Conservation (phyloP, 2,329 filamentous ascomycete species). For the Alternaria hordeiaustralica region DNA sequence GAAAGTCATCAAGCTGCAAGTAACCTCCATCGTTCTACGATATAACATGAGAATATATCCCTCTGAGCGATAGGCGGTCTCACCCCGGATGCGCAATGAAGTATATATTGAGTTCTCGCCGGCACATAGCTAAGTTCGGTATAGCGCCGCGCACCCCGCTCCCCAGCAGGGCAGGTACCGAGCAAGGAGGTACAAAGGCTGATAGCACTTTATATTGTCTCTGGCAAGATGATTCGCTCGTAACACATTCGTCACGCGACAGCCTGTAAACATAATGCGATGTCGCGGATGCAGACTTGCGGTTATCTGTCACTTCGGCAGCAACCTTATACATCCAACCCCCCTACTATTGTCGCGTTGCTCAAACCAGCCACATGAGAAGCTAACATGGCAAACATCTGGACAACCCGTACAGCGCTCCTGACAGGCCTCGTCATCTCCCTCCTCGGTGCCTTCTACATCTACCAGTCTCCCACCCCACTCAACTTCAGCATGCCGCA, state of each 20-base stretch:
- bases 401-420: conserved; percentile 35
- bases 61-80: background rate
- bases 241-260: background rate
- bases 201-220: background rate
- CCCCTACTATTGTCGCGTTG: background rate
- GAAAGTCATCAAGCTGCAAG: background rate
- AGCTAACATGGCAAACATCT: conserved; percentile 26
- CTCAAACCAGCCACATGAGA: background rate
- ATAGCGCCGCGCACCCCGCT: conserved; percentile 6
- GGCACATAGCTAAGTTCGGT: background rate
- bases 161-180: conserved; percentile 1
- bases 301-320: background rate
- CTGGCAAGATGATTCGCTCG: conserved; percentile 3
- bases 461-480: conserved; percentile 29
- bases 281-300: background rate
- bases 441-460: conserved; percentile 38
- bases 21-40: background rate
- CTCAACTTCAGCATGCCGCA: conserved; percentile 33
- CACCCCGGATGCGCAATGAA: background rate
- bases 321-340: background rate
- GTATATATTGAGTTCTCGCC: background rate
- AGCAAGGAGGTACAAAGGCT: background rate
- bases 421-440: conserved; percentile 34
- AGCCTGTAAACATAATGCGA: background rate
- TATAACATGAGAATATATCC: background rate